These are phyloP conservation scores for Komagataella pastoris DNA, from an alignment of 805 yeast genomes.

Conservation along the genomic window DNA sequence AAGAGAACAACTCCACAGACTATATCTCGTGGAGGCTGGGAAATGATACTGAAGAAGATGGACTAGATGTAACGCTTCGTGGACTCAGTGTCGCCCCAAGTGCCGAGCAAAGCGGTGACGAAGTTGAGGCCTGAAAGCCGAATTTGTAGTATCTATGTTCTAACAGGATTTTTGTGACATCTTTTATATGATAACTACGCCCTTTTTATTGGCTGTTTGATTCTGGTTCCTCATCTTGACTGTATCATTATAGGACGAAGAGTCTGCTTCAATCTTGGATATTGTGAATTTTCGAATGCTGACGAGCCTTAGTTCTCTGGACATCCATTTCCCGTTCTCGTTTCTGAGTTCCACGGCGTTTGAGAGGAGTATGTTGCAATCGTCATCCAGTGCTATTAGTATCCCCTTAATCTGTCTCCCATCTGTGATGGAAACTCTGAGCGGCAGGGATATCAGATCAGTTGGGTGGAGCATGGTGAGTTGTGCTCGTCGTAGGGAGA, in stretches of 20 bases:
- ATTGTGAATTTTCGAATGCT: slow-evolving; percentile 34
- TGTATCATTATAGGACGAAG: slow-evolving; percentile 9
- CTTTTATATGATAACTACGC: not conserved
- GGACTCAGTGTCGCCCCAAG: slow-evolving; percentile 24
- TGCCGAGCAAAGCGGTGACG: slow-evolving; percentile 1
- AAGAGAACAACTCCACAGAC: slow-evolving; percentile 81
- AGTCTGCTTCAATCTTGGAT: slow-evolving; percentile 12
- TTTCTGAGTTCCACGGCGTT: slow-evolving; percentile 19
- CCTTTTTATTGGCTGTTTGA: not conserved
- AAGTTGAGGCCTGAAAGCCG: not conserved
- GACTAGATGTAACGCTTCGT: slow-evolving; percentile 20
- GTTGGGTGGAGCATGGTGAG: slow-evolving; percentile 15
- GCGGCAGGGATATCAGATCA: slow-evolving; percentile 20
- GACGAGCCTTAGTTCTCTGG: slow-evolving; percentile 35
- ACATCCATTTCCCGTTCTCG: slow-evolving; percentile 3
- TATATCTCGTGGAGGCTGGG: slow-evolving; percentile 44
- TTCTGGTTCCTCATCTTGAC: slow-evolving; percentile 2
- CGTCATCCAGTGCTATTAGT: slow-evolving; percentile 29
- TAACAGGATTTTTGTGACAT: not conserved
- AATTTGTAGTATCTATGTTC: not conserved
- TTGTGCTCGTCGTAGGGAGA: slow-evolving; percentile 1
- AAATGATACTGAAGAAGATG: slow-evolving; percentile 23
- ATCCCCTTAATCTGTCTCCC: slow-evolving; percentile 21
- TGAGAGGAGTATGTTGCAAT: slow-evolving; percentile 25
- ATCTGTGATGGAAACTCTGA: slow-evolving; percentile 13